phyloP scores from a whole-genome alignment of 768 basidiomycete genomes.

The Holtermannia corniformis region DNA sequence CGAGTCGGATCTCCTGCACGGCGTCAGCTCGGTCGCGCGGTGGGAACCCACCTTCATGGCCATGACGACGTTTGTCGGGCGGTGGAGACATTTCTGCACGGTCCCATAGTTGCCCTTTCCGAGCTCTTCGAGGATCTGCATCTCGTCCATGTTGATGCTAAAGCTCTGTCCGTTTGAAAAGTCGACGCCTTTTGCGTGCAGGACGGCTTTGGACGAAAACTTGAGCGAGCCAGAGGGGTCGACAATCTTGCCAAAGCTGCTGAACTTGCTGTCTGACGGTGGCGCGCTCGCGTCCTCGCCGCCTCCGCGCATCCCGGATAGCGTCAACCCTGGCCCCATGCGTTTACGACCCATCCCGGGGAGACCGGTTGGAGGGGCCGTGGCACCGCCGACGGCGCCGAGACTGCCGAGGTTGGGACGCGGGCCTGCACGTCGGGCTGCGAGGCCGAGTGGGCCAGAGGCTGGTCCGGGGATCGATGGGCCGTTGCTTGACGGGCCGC shows the following conservation, averaged over 20 bases:
- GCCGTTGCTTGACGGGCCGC: conserved; percentile 9
- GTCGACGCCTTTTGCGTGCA: conserved; percentile 78
- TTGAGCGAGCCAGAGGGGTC: conserved; percentile 94
- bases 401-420: conserved; percentile 10
- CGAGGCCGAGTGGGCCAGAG: conserved; percentile 40
- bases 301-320: conserved; percentile 57
- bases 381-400: conserved; percentile 5
- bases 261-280: conserved; percentile 59
- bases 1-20: conserved; percentile 85
- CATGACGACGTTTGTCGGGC: conserved; percentile 90
- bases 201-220: conserved; percentile 83
- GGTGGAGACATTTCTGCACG: conserved; percentile 89
- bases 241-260: conserved; percentile 91
- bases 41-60: conserved; percentile 79
- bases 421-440: conserved; percentile 42
- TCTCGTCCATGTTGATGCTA: conserved; percentile 87
- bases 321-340: conserved; percentile 46
- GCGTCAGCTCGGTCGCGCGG: background rate
- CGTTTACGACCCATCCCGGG: conserved; percentile 27
- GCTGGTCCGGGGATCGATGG: conserved; percentile 24
- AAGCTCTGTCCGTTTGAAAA: conserved; percentile 87
- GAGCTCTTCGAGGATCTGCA: conserved; percentile 82
- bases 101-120: conserved; percentile 96
- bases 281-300: conserved; percentile 40
- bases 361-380: conserved; percentile 40